Evolutionary conservation across 768 basidiomycete species (phyloP), one percentile per base, ranked within the genome.

Genomic region (Chalciporus sphaerocephalus): DNA sequence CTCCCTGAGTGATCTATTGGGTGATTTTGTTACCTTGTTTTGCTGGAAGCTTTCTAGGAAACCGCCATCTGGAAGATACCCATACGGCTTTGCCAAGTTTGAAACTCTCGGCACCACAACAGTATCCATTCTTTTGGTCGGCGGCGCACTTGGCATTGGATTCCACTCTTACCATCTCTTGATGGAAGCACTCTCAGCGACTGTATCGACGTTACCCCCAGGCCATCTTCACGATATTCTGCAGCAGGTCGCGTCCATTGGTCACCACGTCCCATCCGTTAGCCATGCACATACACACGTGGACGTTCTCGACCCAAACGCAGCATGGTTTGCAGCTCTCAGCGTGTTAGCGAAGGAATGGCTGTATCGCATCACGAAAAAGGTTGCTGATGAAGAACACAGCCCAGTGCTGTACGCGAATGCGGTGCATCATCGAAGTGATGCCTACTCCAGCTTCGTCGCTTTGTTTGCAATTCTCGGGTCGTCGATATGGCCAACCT

Each of bases 381-480:
- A 76, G 44, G 94, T 99, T 23, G 96, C 95, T 10, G 82, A 90
- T 46, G 81, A 91, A 56, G 93, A 97, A 66, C 83, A 83, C 56
- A 91, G 87, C 58, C 89, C 91, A 4, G 96, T 99, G 1, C 69
- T 99, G 42, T 72, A 85, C 16, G 96, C 96, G n/a, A 99, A 98
- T 63, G 96, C 95, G 6, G 77, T 93, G 45, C 95, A 98, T 64
- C 96, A 99, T 68, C 80, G 96, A n/a, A 93, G 90, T 52, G 96
- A 99, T 64, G 92, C 92, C 6, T 92, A 93, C 59, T 93, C 92
- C 3, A 94, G 92, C 56, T 55, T 86, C 39, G 92, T 99, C 43
- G 92, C 94, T 10, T 79, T 98, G 44, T 77, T 87, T 37, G 94
- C 95, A 13, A 99, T 99, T 59, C 68, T 98, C 7, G 92, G 94